These are phyloP conservation scores for Phlebiopsis flavidoalba DNA, from an alignment of 768 basidiomycete species.

Conservation along the genomic window DNA sequence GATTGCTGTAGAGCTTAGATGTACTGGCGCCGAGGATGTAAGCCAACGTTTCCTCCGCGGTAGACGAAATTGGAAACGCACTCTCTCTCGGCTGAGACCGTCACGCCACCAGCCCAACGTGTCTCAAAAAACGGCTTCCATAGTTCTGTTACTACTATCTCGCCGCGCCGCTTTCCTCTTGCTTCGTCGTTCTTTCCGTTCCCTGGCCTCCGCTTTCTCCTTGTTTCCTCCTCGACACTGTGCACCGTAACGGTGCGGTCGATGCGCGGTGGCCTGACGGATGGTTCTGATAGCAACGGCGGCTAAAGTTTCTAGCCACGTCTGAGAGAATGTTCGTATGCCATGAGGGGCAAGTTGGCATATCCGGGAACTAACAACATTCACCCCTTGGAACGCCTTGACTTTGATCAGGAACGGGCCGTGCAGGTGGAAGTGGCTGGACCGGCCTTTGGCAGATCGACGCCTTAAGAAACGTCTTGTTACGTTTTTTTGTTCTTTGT, in stretches of 20 bases:
- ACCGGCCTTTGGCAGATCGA: conserved; percentile 79
- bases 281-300: conserved; percentile 54
- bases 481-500: conserved; percentile 80
- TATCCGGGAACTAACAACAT: conserved; percentile 40
- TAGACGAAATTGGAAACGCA: conserved; percentile 29
- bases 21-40: conserved; percentile 33
- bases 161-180: conserved; percentile 36
- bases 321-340: background rate
- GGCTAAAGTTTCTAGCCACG: conserved; percentile 19
- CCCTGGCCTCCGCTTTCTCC: conserved; percentile 53
- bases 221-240: conserved; percentile 61
- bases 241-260: conserved; percentile 51
- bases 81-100: conserved; percentile 57
- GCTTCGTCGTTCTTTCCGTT: conserved; percentile 44
- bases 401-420: conserved; percentile 60
- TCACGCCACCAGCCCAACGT: conserved; percentile 61
- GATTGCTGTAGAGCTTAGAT: conserved; percentile 46
- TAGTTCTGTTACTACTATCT: conserved; percentile 58
- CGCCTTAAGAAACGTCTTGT: conserved; percentile 71
- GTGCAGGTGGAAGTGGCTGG: no score
- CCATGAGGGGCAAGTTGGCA: background rate
- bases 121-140: conserved; percentile 67
- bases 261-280: conserved; percentile 50
- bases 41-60: background rate
- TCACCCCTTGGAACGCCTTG: conserved; percentile 55